phyloP scores from a whole-genome alignment of 345 rosid genomes.

The Tarenaya hassleriana region DNA sequence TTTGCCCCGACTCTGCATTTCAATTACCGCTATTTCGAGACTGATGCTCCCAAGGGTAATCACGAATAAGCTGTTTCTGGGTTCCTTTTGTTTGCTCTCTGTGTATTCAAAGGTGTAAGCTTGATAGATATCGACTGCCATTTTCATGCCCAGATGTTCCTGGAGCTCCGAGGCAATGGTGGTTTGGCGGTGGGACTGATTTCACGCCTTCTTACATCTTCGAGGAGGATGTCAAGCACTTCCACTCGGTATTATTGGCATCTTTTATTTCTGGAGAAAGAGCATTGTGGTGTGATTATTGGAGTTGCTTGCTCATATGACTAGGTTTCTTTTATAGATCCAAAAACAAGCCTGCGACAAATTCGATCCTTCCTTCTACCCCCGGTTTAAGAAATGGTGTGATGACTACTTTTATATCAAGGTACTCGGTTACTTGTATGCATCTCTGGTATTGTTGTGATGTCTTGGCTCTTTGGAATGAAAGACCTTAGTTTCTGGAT shows the following conservation, averaged over 20 bases:
- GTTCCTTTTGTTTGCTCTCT: background rate
- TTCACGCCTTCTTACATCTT: slow-evolving; percentile 93
- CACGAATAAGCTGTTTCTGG: background rate
- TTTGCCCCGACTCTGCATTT: slow-evolving; percentile 71
- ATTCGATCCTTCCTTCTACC: slow-evolving; percentile 80
- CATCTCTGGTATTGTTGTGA: background rate
- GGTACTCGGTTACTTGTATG: slow-evolving; percentile 32
- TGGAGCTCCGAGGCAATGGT: slow-evolving; percentile 98
- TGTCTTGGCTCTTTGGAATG: slow-evolving; percentile 11
- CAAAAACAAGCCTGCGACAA: slow-evolving; percentile 85
- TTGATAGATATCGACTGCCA: no score
- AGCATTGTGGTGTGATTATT: slow-evolving; percentile 3
- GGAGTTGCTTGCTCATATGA: background rate
- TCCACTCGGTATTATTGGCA: slow-evolving; percentile 57
- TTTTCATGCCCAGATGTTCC: slow-evolving; percentile 48
- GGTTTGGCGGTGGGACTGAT: slow-evolving; percentile 99
- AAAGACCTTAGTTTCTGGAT: background rate
- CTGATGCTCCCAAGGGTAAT: slow-evolving; percentile 72
- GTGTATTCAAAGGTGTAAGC: slow-evolving; percentile 2
- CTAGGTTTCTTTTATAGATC: slow-evolving; percentile 35
- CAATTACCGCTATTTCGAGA: slow-evolving; percentile 30
- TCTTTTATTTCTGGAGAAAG: background rate
- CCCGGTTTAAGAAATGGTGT: slow-evolving; percentile 94
- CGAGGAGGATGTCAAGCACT: slow-evolving; percentile 94
- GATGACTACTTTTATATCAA: slow-evolving; percentile 90